These are phyloP conservation scores for Gilbertella persicaria DNA, from an alignment of 371 early-diverging fungal species.

Conservation along the genomic window DNA sequence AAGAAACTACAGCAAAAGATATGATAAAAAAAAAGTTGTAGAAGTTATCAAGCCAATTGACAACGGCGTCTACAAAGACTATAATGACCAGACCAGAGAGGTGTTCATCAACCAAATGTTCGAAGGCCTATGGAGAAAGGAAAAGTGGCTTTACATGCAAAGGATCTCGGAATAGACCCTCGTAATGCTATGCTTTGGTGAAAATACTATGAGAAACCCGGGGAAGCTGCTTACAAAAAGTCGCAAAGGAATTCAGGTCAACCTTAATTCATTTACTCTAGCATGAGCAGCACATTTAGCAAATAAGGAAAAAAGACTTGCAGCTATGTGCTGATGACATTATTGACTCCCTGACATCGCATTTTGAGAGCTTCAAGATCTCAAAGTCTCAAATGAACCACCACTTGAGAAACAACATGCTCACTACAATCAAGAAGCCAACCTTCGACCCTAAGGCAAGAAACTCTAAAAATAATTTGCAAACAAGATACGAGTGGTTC, in stretches of 20 bases:
- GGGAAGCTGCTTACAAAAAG: conserved; percentile 8
- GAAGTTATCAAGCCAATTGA: too few species aligned
- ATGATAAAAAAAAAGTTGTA: too few species aligned
- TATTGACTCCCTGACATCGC: conserved; percentile 8
- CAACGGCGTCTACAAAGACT: too few species aligned
- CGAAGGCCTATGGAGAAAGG: too few species aligned
- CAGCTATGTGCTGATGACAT: conserved; percentile 8
- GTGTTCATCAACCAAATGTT: too few species aligned
- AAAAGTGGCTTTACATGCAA: too few species aligned
- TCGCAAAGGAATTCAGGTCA: conserved; percentile 2
- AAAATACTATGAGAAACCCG: conserved; percentile 9
- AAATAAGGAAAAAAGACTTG: conserved; percentile 5
- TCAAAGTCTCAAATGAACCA: conserved; percentile 13
- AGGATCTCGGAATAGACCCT: too few species aligned
- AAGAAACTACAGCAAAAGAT: too few species aligned
- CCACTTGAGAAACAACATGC: too few species aligned
- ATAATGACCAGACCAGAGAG: too few species aligned
- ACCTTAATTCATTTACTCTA: conserved; percentile 7
- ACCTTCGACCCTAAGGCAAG: conserved; percentile 13
- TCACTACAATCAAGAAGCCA: conserved; percentile 11
- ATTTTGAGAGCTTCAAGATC: conserved; percentile 15
- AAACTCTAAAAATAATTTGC: conserved; percentile 12
- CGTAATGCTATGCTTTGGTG: conserved; percentile 14
- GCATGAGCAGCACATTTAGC: conserved; percentile 10
- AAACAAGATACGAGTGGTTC: too few species aligned